Percentiles rank a stretch among this genome's conserved stretches.
Conservation (phyloP, 2,329 filamentous ascomycete species). For the Aspergillus amoenus region DNA sequence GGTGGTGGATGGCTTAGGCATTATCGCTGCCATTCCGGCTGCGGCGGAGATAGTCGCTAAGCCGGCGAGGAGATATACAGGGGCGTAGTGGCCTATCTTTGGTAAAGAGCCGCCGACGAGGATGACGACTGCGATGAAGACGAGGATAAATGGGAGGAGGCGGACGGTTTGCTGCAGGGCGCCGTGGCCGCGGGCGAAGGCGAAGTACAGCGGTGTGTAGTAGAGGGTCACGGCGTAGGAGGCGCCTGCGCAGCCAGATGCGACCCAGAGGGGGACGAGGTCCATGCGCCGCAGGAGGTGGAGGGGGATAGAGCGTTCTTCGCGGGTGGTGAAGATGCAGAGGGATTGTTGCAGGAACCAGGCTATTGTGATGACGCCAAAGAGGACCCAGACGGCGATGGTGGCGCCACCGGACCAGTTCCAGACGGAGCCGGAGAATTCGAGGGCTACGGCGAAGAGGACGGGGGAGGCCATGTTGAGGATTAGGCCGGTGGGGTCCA, state of each 20-base stretch:
- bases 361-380: slow-evolving; percentile 43
- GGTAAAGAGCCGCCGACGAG: slow-evolving; percentile 21
- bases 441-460: slow-evolving; percentile 48
- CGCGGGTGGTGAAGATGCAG: slow-evolving; percentile 45
- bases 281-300: slow-evolving; percentile 44
- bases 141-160: slow-evolving; percentile 33
- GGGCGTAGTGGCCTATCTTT: slow-evolving; percentile 21
- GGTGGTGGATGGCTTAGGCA: slow-evolving; percentile 26
- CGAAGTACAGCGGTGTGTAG: slow-evolving; percentile 57
- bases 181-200: slow-evolving; percentile 49
- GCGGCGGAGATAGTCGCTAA: slow-evolving; percentile 1
- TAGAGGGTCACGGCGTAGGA: slow-evolving; percentile 45
- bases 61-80: slow-evolving; percentile 26
- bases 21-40: slow-evolving; percentile 4
- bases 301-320: slow-evolving; percentile 50
- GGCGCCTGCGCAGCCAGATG: slow-evolving; percentile 37
- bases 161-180: slow-evolving; percentile 30
- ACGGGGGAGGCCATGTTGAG: slow-evolving; percentile 45
- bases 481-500: slow-evolving; percentile 50
- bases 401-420: slow-evolving; percentile 44
- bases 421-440: slow-evolving; percentile 52
- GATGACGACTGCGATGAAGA: slow-evolving; percentile 21
- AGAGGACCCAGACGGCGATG: slow-evolving; percentile 28
- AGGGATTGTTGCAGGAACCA: slow-evolving; percentile 50
- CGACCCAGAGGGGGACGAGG: slow-evolving; percentile 46